Conservation (phyloP, 305 asterid species). For the Solanum aculeatissimum region DNA sequence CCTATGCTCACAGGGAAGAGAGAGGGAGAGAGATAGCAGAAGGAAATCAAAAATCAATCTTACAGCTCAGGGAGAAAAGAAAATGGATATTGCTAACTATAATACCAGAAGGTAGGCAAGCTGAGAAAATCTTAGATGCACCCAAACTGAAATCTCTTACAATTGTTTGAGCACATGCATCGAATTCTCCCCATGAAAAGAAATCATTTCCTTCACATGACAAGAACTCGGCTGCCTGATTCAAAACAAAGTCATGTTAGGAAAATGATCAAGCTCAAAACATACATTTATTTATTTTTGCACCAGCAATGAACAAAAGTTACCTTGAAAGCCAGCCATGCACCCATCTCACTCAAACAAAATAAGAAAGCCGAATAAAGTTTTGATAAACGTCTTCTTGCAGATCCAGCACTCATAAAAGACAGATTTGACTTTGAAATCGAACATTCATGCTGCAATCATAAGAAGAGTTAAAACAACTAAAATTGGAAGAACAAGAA, state of each 20-base stretch:
- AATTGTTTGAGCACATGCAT: conserved; percentile 28
- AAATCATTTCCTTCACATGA: conserved; percentile 22
- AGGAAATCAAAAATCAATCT: neutral
- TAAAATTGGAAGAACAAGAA: conserved; percentile 2
- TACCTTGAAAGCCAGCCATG: conserved; percentile 77
- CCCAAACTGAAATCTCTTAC: conserved; percentile 40
- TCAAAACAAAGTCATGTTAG: conserved; percentile 2
- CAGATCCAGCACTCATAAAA: conserved; percentile 22
- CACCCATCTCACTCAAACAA: conserved; percentile 66
- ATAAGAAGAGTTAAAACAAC: conserved; percentile 6
- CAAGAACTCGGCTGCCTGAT: conserved; percentile 62
- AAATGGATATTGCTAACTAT: neutral
- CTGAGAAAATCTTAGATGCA: conserved; percentile 35
- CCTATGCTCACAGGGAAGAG: conserved; percentile 20
- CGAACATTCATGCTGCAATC: conserved; percentile 34
- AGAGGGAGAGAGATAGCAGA: neutral
- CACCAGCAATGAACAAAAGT: neutral
- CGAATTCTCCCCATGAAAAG: conserved; percentile 35
- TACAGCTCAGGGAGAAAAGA: neutral
- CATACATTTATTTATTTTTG: neutral
- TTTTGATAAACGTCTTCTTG: conserved; percentile 28
- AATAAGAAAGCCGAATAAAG: conserved; percentile 27
- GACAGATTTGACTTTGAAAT: conserved; percentile 17
- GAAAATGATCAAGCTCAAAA: neutral
- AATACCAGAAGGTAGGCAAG: conserved; percentile 44